Evolutionary conservation across 148 eudicot genomes (phyloP).

Genomic region (Hydrangea macrophylla): DNA sequence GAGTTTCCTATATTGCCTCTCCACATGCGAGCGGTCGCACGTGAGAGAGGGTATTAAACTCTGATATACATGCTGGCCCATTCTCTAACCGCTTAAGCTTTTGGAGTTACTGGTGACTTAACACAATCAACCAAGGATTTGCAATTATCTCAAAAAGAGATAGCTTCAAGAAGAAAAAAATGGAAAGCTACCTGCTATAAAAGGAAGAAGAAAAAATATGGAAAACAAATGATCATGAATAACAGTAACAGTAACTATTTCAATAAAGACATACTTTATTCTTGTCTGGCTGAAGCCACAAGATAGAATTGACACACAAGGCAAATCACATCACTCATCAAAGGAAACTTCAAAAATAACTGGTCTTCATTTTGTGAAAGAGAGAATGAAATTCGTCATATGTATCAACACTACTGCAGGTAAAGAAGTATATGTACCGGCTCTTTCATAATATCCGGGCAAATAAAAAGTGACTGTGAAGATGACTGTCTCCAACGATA

Average conservation of each 20-base stretch:
- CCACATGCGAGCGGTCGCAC: no score
- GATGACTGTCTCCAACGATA: conserved; percentile 18
- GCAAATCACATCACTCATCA: not conserved
- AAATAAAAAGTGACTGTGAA: conserved; percentile 15
- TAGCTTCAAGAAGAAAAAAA: no score
- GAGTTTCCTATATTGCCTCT: no score
- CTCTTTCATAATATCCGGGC: conserved; percentile 12
- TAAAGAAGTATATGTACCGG: conserved; percentile 3
- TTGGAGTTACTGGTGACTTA: no score
- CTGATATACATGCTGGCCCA: no score
- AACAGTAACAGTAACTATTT: not conserved
- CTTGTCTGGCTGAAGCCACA: not conserved
- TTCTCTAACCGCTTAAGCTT: no score
- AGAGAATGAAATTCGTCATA: not conserved
- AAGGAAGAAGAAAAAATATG: not conserved
- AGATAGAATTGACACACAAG: not conserved
- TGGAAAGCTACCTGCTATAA: no score
- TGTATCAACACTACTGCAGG: not conserved
- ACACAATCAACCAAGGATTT: no score
- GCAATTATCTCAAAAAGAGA: no score
- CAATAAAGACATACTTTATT: not conserved
- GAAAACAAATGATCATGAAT: not conserved
- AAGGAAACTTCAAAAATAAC: not conserved
- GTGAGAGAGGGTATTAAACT: no score
- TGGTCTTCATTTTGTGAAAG: not conserved